A percentile compares a stretch with the other conserved stretches of the same genome.
phyloP scores from a whole-genome alignment of 164 flowering plant species.

The Sedum album region DNA sequence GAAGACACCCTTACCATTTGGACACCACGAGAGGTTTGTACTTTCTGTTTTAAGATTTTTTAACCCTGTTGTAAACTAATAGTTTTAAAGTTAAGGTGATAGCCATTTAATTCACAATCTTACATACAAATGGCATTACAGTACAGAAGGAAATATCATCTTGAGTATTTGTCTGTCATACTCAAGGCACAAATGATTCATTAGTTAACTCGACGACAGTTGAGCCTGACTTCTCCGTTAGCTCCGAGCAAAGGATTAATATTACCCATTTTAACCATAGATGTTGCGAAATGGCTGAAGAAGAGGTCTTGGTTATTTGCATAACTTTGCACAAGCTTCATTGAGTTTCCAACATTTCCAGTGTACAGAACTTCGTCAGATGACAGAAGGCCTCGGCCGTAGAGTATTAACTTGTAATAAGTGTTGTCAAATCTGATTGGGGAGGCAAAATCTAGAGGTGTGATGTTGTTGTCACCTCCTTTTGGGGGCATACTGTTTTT shows the following conservation, averaged over 20 bases:
- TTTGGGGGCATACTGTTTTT: constrained; percentile 58
- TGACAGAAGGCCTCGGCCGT: constrained; percentile 71
- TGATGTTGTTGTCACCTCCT: constrained; percentile 80
- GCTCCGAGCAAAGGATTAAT: constrained; percentile 58
- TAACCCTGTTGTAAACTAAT: no score
- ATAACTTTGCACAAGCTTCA: constrained; percentile 48
- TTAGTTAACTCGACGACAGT: constrained; percentile 30
- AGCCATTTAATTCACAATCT: neutral
- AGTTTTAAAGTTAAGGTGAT: neutral
- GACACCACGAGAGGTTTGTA: no score
- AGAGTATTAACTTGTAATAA: constrained; percentile 67
- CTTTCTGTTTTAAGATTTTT: no score
- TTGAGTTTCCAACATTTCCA: constrained; percentile 35
- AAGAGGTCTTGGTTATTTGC: constrained; percentile 59
- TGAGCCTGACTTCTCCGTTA: constrained; percentile 68
- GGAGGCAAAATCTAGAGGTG: constrained; percentile 64
- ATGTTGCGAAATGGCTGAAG: constrained; percentile 61
- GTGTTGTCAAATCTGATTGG: constrained; percentile 75
- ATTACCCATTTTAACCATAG: constrained; percentile 89
- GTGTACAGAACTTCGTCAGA: constrained; percentile 78
- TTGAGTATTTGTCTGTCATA: no score
- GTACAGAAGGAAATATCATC: no score
- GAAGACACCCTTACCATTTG: no score
- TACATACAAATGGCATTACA: neutral
- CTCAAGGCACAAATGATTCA: neutral